These are phyloP conservation scores for Phytophthora sp. DNA, from an alignment of 352 stramenopile genomes.

Conservation along the genomic window DNA sequence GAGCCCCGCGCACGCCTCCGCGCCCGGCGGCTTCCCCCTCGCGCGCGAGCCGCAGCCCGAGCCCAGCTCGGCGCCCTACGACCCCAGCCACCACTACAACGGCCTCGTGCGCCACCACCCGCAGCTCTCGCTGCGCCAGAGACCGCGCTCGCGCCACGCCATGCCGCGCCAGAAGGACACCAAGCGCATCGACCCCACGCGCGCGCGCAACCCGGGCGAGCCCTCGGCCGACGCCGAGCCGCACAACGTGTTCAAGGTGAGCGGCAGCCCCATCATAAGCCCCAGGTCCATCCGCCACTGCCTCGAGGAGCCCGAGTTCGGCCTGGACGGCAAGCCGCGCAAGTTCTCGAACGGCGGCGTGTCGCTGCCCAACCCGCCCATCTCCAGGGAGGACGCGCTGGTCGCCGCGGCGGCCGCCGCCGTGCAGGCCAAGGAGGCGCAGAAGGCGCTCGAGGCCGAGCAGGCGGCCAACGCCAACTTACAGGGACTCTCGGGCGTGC, in stretches of 20 bases:
- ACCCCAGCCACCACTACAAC: conserved; percentile 35
- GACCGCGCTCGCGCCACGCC: neutral
- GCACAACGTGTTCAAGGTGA: conserved; percentile 63
- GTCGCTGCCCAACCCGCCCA: conserved; percentile 15
- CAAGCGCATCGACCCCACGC: conserved; percentile 52
- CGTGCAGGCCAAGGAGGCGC: conserved; percentile 40
- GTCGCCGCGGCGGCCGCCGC: conserved; percentile 30
- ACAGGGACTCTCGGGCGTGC: conserved; percentile 61
- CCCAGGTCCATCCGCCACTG: conserved; percentile 72
- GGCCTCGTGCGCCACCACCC: conserved; percentile 8
- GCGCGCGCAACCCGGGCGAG: conserved; percentile 26
- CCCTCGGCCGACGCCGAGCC: conserved; percentile 33
- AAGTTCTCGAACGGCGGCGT: conserved; percentile 35
- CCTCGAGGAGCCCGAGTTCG: conserved; percentile 60
- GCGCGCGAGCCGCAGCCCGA: conserved; percentile 21
- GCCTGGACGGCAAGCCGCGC: conserved; percentile 47
- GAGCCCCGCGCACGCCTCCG: conserved; percentile 10
- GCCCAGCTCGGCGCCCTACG: conserved; percentile 6
- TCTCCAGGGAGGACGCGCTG: conserved; percentile 27
- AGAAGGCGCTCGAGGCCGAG: conserved; percentile 48
- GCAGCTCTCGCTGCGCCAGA: conserved; percentile 14
- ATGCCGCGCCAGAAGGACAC: conserved; percentile 69
- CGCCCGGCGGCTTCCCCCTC: conserved; percentile 23
- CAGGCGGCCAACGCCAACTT: conserved; percentile 45
- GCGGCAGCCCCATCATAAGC: conserved; percentile 70